Evolutionary conservation across 139 green algal genomes (phyloP), one percentile per base, ranked within the genome.

Genomic region (Picochlorum sp.): DNA sequence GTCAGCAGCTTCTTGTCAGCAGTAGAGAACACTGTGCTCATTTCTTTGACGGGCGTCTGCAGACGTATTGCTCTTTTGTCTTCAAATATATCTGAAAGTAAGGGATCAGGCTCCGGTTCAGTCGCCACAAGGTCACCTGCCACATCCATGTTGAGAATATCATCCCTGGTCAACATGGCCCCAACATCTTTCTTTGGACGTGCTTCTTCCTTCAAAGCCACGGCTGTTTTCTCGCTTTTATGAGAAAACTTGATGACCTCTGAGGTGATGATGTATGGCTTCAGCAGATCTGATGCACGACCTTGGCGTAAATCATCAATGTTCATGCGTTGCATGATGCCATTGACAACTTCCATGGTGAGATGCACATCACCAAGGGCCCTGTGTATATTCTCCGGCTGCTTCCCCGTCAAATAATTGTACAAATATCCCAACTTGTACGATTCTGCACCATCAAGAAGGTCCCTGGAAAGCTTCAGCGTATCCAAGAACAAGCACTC

Each of bases 401-500:
- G 26, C 9, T 38, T 20, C 23, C 64, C 67, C 31, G 49, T 45
- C 10, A 66, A 77, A 30, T 24, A 34, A 5, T 28, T 2, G 14
- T 56, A 64, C 20, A 77, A 34, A 9, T 9, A n/a, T 2, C 4
- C 15, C 44, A 77, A 45, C 11, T 30, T 63, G 14, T 20, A 41
- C 26, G 55, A 41, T 8, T 28, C 4, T 4, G 23, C 14, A 23
- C 10, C 18, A 49, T 38, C 38, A 2, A 37, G 44, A 65, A 66
- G 11, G n/a, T 45, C 15, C 41, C 24, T 66, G 7, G 60, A 18
- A 7, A 86, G 59, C 15, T 37, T 9, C 21, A 77, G 16, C 3
- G 79, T 82, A 65, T 88, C 82, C 26, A 85, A 28, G 20, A 81
- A 75, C 31, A 41, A 41, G 8, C 41, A 49, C 47, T 57, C 76